Conservation (phyloP, 768 basidiomycete genomes). For the Cantharellus cinnabarinus region DNA sequence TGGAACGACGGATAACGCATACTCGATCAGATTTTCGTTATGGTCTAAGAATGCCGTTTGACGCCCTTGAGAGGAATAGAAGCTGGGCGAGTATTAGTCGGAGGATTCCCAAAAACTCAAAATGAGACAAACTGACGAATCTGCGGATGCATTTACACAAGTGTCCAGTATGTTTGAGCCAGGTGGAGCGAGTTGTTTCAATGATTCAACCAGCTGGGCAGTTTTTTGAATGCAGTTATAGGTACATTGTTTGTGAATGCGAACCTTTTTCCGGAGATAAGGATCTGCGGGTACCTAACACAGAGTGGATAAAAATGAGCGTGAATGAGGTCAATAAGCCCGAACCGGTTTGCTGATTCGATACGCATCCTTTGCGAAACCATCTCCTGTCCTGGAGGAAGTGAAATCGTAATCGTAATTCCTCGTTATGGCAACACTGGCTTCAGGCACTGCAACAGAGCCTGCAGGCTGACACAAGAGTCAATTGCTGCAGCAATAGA, state of each 20-base stretch:
- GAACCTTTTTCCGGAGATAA: not conserved
- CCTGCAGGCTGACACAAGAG: constrained; percentile 34
- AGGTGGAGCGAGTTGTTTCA: constrained; percentile 9
- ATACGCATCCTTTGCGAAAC: constrained; percentile 31
- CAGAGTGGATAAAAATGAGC: too few species aligned
- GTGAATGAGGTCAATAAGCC: not conserved
- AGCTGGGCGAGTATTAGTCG: constrained; percentile 23
- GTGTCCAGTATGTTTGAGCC: constrained; percentile 23
- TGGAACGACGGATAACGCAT: constrained; percentile 28
- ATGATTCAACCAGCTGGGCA: not conserved
- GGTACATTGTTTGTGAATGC: not conserved
- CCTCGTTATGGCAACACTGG: constrained; percentile 45
- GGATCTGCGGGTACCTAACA: too few species aligned
- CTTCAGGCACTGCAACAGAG: constrained; percentile 48
- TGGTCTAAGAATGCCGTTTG: constrained; percentile 62
- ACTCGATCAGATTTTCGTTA: constrained; percentile 41
- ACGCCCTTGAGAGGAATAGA: constrained; percentile 74
- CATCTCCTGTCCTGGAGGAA: constrained; percentile 13
- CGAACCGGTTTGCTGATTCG: constrained; percentile 44
- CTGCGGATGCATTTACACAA: constrained; percentile 56
- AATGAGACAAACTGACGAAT: constrained; percentile 31
- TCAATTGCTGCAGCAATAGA: constrained; percentile 41
- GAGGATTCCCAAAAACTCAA: not conserved
- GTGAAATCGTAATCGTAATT: constrained; percentile 63
- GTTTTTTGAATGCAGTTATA: not conserved